phyloP scores from a whole-genome alignment of 148 eudicot genomes.

The Rhododendron griersonianum region DNA sequence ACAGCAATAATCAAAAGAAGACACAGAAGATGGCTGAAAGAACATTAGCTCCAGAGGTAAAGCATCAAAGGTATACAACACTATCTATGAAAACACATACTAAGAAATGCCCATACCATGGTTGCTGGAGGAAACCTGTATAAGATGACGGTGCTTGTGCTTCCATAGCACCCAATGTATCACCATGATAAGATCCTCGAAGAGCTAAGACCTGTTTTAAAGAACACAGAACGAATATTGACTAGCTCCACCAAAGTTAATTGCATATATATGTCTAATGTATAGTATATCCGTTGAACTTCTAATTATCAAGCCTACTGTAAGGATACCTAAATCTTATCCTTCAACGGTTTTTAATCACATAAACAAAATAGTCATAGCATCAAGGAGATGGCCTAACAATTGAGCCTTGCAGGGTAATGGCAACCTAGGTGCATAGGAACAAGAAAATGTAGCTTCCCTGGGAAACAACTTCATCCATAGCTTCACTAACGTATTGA shows the following conservation, averaged over 20 bases:
- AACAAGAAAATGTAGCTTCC: not conserved
- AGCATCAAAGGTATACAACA: not conserved
- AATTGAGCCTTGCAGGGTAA: not conserved
- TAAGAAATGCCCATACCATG: constrained; percentile 56
- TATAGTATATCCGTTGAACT: not conserved
- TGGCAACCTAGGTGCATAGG: not conserved
- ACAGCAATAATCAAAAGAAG: not conserved
- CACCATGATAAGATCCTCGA: constrained; percentile 95
- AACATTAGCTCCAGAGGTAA: not conserved
- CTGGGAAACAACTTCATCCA: not conserved
- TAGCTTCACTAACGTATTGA: not conserved
- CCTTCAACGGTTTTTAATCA: not conserved
- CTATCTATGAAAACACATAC: not conserved
- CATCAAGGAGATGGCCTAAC: not conserved
- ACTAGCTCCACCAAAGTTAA: not conserved
- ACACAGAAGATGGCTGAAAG: not conserved
- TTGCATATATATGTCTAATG: not conserved
- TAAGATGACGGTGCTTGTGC: constrained; percentile 93
- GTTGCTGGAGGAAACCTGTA: constrained; percentile 95
- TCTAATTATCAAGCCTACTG: not conserved
- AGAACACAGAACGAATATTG: constrained; percentile 7
- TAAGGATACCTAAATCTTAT: not conserved
- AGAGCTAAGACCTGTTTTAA: constrained; percentile 76
- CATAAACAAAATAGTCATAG: not conserved
- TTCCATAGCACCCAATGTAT: constrained; percentile 99